Evolutionary conservation across 352 stramenopile species (phyloP).

Genomic region (Lagenidium giganteum): DNA sequence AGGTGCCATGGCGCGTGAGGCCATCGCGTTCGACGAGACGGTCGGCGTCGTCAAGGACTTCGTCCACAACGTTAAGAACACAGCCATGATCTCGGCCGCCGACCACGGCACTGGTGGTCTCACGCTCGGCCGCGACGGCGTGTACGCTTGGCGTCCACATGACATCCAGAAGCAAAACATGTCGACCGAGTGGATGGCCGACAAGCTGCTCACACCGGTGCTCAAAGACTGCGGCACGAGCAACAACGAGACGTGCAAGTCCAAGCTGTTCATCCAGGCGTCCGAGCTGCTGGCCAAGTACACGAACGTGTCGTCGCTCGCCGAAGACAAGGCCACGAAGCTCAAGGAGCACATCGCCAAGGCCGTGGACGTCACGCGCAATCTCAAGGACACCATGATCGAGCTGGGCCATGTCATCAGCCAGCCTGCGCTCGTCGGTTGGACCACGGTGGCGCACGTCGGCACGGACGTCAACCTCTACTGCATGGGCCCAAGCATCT

Average conservation of each 20-base stretch:
- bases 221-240: constrained; percentile 26
- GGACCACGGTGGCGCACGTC: constrained; percentile 60
- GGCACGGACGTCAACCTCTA: constrained; percentile 72
- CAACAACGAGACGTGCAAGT: constrained; percentile 43
- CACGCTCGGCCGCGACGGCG: constrained; percentile 35
- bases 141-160: constrained; percentile 50
- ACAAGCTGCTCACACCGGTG: constrained; percentile 27
- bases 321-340: constrained; percentile 16
- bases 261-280: constrained; percentile 23
- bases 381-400: constrained; percentile 41
- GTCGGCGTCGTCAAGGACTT: constrained; percentile 61
- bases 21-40: constrained; percentile 64
- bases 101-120: constrained; percentile 67
- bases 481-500: constrained; percentile 52
- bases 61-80: constrained; percentile 40
- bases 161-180: constrained; percentile 44
- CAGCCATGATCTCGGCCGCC: constrained; percentile 44
- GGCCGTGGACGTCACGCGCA: constrained; percentile 34
- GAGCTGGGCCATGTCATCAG: constrained; percentile 53
- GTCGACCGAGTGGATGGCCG: constrained; percentile 53
- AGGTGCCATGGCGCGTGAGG: constrained; percentile 60
- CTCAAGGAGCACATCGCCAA: constrained; percentile 33
- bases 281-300: constrained; percentile 42
- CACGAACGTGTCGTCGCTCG: constrained; percentile 44
- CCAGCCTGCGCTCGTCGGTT: constrained; percentile 35